Evolutionary conservation across 805 yeast species (phyloP).

Genomic region (Ogataea zsoltii): DNA sequence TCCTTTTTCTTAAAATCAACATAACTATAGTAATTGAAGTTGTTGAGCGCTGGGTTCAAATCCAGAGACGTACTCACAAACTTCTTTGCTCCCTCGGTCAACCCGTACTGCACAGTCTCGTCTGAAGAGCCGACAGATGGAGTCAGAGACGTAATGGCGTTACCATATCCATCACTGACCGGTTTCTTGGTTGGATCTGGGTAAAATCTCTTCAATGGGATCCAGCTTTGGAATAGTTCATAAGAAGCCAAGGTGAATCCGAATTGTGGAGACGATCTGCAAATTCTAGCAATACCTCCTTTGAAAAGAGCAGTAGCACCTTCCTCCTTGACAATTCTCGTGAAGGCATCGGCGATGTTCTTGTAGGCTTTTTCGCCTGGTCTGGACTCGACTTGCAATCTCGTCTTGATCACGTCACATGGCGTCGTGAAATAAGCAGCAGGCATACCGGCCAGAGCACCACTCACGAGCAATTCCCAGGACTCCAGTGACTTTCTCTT

Average conservation of each 20-base stretch:
- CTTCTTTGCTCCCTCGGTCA: slow-evolving; percentile 32
- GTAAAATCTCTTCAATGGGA: slow-evolving; percentile 60
- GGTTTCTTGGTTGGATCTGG: slow-evolving; percentile 26
- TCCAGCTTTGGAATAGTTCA: slow-evolving; percentile 77
- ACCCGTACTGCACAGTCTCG: slow-evolving; percentile 27
- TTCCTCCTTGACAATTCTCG: slow-evolving; percentile 75
- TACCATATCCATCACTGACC: slow-evolving; percentile 28
- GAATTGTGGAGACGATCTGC: slow-evolving; percentile 96
- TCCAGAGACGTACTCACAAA: slow-evolving; percentile 33
- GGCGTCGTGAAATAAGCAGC: slow-evolving; percentile 97
- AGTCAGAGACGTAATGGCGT: slow-evolving; percentile 27
- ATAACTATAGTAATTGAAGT: slow-evolving; percentile 29
- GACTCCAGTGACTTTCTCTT: slow-evolving; percentile 64
- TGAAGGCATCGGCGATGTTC: slow-evolving; percentile 77
- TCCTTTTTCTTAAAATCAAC: slow-evolving; percentile 25
- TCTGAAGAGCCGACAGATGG: slow-evolving; percentile 18
- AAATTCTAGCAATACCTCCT: slow-evolving; percentile 93
- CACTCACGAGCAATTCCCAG: slow-evolving; percentile 82
- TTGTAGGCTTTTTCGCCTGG: slow-evolving; percentile 74
- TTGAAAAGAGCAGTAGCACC: slow-evolving; percentile 86
- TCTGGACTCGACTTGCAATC: slow-evolving; percentile 83
- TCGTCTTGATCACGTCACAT: slow-evolving; percentile 93
- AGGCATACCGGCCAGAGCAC: slow-evolving; percentile 97
- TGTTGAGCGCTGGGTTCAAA: slow-evolving; percentile 33
- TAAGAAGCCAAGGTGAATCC: slow-evolving; percentile 98